Evolutionary conservation across 1,139 yeast genomes (phyloP), one percentile per base, ranked within the genome.

Genomic region (Pichia sp.): DNA sequence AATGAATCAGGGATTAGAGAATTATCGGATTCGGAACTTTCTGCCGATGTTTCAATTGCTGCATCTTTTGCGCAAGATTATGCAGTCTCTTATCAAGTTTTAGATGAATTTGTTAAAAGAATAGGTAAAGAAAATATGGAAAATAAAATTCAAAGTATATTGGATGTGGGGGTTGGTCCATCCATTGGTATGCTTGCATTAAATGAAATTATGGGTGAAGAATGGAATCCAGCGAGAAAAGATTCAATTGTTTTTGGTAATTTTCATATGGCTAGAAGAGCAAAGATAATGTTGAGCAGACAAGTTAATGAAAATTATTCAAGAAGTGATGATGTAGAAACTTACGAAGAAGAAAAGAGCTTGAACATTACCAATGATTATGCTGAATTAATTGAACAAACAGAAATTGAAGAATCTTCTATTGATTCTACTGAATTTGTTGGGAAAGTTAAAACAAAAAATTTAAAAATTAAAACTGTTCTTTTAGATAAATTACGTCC

Each of bases 111-210:
- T 38, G 73, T 78, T 55, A 75, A 76, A 45, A 70, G 94, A 45
- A 64, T 72, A 5, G 76, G 75, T 0, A 62, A 62, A 1, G 72
- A 67, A 0, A 59, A 62, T 10, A 87, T 89, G 67, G 66, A 67
- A 34, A 97, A 97, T 0, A 44, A 52, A 8, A 27, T 52, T 7
- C 63, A 73, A 34, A 70, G 77, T 18, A 77, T 92, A 0, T 71
- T 92, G 49, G 95, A 88, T 59, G 78, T 88, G 7, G 95, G 97
- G 0, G 82, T 77, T 61, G 98, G 98, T 0, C 97, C 98, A 0
- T 94, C 92, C 1, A 84, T 95, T 0, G 97, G 97, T 1, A 82
- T 92, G 71, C 71, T 90, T 8, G 98, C 95, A 0, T 70, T 89
- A 51, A 87, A 89, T 62, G 96, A 89, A 58, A 61, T 89, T 1